A percentile compares a stretch with the other conserved stretches of the same genome.
These are phyloP conservation scores for Talaromyces amestolkiae DNA, from an alignment of 2,329 filamentous ascomycete genomes.

Conservation along the genomic window DNA sequence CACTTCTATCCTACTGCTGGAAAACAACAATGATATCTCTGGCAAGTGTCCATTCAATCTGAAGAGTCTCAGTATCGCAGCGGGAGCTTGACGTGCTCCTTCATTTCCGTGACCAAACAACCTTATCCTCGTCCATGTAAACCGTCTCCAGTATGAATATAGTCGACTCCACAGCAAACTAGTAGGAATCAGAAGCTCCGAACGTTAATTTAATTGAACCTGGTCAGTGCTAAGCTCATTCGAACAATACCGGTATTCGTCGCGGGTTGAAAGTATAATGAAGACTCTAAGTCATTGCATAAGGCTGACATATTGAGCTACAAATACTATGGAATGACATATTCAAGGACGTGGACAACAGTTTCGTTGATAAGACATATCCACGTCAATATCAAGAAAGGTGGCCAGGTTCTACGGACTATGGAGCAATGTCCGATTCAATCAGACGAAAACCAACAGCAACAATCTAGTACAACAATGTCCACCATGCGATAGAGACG, in stretches of 20 bases:
- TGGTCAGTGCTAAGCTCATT: background rate
- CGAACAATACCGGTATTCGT: background rate
- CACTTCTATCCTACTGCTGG: background rate
- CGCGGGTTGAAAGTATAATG: background rate
- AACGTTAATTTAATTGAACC: background rate
- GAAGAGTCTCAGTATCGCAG: no score
- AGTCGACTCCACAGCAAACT: background rate
- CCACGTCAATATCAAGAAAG: background rate
- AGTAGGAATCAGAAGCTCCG: background rate
- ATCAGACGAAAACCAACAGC: background rate
- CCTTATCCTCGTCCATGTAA: background rate
- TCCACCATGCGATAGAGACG: background rate
- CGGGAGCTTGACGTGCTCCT: no score
- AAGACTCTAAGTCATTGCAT: background rate
- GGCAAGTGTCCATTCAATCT: background rate
- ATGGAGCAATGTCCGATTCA: background rate
- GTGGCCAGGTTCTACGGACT: background rate
- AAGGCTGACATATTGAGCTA: background rate
- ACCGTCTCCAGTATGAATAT: background rate
- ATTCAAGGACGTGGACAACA: no score
- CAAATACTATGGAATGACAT: background rate
- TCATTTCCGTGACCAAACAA: background rate
- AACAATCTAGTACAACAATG: background rate
- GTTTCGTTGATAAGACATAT: background rate
- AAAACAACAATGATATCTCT: background rate